Conservation (phyloP, 495 filamentous ascomycete genomes). For the Geopyxis carbonaria region DNA sequence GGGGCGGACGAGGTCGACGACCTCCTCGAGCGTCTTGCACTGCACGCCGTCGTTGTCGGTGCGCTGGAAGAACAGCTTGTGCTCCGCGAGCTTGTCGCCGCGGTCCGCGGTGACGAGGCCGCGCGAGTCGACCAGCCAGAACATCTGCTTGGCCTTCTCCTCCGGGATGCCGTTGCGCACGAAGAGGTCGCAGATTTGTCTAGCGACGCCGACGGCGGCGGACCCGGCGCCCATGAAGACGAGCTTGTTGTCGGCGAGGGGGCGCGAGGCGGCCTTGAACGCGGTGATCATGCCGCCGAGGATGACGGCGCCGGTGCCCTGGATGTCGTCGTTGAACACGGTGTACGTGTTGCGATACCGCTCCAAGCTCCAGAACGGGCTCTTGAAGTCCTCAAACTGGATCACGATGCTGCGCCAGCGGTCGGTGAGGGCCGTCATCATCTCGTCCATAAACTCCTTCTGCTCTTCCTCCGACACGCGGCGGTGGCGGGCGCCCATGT, state of each 20-base stretch:
- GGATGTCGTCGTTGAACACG: slow-evolving; percentile 97
- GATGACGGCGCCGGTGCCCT: slow-evolving; percentile 93
- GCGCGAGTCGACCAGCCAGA: slow-evolving; percentile 91
- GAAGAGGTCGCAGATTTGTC: slow-evolving; percentile 92
- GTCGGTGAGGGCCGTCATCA: slow-evolving; percentile 82
- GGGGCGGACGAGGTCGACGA: slow-evolving; percentile 84
- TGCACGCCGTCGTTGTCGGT: slow-evolving; percentile 83
- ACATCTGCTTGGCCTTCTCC: slow-evolving; percentile 71
- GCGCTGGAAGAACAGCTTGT: slow-evolving; percentile 96
- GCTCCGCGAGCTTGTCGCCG: slow-evolving; percentile 82
- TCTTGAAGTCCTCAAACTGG: slow-evolving; percentile 98
- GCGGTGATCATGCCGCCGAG: slow-evolving; percentile 88
- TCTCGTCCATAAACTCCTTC: slow-evolving; percentile 87
- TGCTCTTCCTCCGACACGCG: slow-evolving; percentile 69
- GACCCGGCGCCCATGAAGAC: slow-evolving; percentile 94
- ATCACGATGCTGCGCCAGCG: slow-evolving; percentile 82
- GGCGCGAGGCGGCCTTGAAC: slow-evolving; percentile 71
- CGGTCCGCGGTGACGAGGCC: slow-evolving; percentile 88
- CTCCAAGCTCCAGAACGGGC: slow-evolving; percentile 85
- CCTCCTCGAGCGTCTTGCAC: slow-evolving; percentile 73
- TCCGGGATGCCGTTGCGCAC: slow-evolving; percentile 86
- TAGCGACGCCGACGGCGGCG: slow-evolving; percentile 90
- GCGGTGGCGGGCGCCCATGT: slow-evolving; percentile 72
- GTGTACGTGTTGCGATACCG: slow-evolving; percentile 74
- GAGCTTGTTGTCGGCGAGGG: slow-evolving; percentile 75